Conservation (phyloP, 352 stramenopile genomes). For the Phytophthora pinifolia region DNA sequence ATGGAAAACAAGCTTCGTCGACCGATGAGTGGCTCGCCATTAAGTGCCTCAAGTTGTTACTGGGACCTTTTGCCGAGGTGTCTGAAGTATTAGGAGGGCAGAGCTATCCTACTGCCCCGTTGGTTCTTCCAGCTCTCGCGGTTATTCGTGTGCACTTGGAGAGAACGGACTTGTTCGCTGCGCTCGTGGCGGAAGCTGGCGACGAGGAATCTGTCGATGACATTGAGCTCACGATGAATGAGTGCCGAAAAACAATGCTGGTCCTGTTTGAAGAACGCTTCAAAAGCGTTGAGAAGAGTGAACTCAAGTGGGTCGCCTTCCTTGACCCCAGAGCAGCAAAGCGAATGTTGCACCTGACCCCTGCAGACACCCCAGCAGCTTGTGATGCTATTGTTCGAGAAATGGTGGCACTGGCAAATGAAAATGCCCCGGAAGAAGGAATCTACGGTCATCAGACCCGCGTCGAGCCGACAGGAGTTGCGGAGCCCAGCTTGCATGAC, state of each 20-base stretch:
- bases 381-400: neutral
- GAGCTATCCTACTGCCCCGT: conserved; percentile 2
- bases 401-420: neutral
- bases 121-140: conserved; percentile 3
- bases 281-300: neutral
- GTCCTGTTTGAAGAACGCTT: neutral
- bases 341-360: neutral
- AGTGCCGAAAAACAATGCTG: conserved; percentile 7
- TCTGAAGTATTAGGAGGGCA: conserved; percentile 4
- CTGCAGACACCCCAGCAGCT: neutral
- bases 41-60: conserved; percentile 1
- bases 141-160: conserved; percentile 5
- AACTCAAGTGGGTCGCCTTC: neutral
- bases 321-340: neutral
- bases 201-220: conserved; percentile 5
- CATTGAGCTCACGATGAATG: conserved; percentile 7
- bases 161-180: neutral
- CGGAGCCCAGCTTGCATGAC: neutral
- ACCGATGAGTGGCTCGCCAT: conserved; percentile 4
- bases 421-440: neutral
- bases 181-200: neutral
- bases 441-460: neutral
- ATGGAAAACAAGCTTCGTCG: conserved; percentile 4
- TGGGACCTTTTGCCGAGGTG: conserved; percentile 1
- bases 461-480: neutral